phyloP scores from a whole-genome alignment of 164 flowering plant genomes.

The Magnolia officinalis region DNA sequence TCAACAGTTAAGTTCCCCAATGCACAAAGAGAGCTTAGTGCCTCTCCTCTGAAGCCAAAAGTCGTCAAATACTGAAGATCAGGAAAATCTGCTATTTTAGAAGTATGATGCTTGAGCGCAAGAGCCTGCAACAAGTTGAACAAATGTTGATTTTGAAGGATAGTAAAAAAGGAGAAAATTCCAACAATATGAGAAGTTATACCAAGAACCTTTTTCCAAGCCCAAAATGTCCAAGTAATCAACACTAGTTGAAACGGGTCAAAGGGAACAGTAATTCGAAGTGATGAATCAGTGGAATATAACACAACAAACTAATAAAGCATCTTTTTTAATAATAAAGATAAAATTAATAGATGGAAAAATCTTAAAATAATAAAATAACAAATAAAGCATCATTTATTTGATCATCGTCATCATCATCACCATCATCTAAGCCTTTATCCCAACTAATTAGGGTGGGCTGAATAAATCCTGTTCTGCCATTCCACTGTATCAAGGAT shows the following conservation, averaged over 20 bases:
- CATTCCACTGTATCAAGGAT: too few relatives aligned
- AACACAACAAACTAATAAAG: background rate
- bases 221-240: background rate
- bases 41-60: slow-evolving; percentile 97
- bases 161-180: background rate
- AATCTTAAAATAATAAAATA: too few relatives aligned
- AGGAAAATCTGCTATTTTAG: slow-evolving; percentile 72
- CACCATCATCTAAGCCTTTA: too few relatives aligned
- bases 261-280: background rate
- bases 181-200: background rate
- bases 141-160: background rate
- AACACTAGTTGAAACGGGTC: background rate
- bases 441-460: too few relatives aligned
- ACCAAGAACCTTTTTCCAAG: background rate
- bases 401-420: background rate
- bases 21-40: slow-evolving; percentile 85
- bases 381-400: background rate
- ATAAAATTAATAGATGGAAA: too few relatives aligned
- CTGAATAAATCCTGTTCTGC: too few relatives aligned
- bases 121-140: slow-evolving; percentile 50
- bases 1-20: slow-evolving; percentile 83
- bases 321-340: background rate
- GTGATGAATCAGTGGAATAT: background rate
- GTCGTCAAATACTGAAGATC: slow-evolving; percentile 86
- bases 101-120: slow-evolving; percentile 89